Conservation (phyloP, 345 rosid genomes). For the Chamaenerion angustifolium region DNA sequence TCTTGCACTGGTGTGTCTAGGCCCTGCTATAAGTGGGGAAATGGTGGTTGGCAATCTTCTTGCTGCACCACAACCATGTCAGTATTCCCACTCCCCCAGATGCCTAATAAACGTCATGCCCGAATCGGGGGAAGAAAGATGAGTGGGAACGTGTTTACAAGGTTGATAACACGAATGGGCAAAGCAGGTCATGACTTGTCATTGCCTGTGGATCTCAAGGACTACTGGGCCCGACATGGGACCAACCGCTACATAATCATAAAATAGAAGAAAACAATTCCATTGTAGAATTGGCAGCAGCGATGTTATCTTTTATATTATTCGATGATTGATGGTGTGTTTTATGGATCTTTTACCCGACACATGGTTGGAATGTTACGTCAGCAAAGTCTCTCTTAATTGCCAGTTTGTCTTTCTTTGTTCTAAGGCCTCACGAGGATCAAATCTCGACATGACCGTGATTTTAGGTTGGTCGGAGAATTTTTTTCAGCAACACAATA, state of each 20-base stretch:
- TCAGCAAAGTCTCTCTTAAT: too few species aligned
- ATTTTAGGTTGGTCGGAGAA: too few species aligned
- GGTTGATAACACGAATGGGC: slow-evolving; percentile 27
- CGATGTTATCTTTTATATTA: too few species aligned
- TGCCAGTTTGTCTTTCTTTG: too few species aligned
- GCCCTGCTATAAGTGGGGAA: slow-evolving; percentile 89
- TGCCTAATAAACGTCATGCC: slow-evolving; percentile 51
- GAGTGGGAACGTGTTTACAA: slow-evolving; percentile 32
- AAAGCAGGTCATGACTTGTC: slow-evolving; percentile 7
- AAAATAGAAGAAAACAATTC: too few species aligned
- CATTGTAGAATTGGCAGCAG: too few species aligned
- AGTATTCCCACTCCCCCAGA: slow-evolving; percentile 62
- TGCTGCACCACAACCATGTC: slow-evolving; percentile 81
- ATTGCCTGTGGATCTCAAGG: slow-evolving; percentile 8
- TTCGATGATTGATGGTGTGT: too few species aligned
- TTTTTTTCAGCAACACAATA: too few species aligned
- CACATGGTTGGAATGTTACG: too few species aligned
- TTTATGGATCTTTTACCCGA: too few species aligned
- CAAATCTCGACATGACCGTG: too few species aligned
- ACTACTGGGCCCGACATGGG: slow-evolving; percentile 11
- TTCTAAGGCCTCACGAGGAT: too few species aligned
- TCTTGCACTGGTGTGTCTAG: slow-evolving; percentile 63
- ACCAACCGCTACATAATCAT: slow-evolving; percentile 12
- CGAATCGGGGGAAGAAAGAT: slow-evolving; percentile 33
- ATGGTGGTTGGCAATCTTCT: slow-evolving; percentile 88